These are phyloP conservation scores for Sungouiella thailandica DNA, from an alignment of 805 yeast species.

Conservation along the genomic window DNA sequence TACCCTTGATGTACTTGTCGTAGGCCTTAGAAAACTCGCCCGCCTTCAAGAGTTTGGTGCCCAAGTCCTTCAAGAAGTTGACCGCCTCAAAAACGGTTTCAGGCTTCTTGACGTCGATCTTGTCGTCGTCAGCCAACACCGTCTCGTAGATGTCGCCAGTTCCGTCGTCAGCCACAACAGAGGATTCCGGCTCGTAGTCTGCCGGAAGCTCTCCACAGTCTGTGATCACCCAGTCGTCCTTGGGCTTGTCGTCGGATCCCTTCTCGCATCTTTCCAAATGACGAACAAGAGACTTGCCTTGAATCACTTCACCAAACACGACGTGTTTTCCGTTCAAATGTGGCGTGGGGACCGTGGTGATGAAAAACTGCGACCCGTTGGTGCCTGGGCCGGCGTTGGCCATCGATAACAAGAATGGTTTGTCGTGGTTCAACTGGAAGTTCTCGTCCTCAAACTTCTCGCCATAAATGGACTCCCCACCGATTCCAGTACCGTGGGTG, in stretches of 20 bases:
- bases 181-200: conserved; percentile 49
- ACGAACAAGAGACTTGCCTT: conserved; percentile 77
- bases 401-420: conserved; percentile 89
- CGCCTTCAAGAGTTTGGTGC: conserved; percentile 68
- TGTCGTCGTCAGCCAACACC: conserved; percentile 66
- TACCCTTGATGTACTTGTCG: conserved; percentile 69
- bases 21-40: conserved; percentile 55
- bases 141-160: conserved; percentile 84
- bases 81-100: conserved; percentile 65
- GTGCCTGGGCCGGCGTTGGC: conserved; percentile 98
- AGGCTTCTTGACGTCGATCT: conserved; percentile 54
- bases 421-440: conserved; percentile 68
- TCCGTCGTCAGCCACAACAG: conserved; percentile 57
- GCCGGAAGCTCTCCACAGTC: conserved; percentile 75
- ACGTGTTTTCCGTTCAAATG: conserved; percentile 95
- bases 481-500: conserved; percentile 76
- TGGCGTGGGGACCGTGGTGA: conserved; percentile 82
- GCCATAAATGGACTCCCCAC: conserved; percentile 87
- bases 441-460: conserved; percentile 86
- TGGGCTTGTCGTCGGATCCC: conserved; percentile 66
- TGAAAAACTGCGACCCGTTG: conserved; percentile 96
- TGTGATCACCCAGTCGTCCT: conserved; percentile 60
- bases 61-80: conserved; percentile 64
- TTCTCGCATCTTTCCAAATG: conserved; percentile 69
- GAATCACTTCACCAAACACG: conserved; percentile 85